Evolutionary conservation across 352 stramenopile genomes (phyloP).

Genomic region (Phytopythium cucurbitacearum): DNA sequence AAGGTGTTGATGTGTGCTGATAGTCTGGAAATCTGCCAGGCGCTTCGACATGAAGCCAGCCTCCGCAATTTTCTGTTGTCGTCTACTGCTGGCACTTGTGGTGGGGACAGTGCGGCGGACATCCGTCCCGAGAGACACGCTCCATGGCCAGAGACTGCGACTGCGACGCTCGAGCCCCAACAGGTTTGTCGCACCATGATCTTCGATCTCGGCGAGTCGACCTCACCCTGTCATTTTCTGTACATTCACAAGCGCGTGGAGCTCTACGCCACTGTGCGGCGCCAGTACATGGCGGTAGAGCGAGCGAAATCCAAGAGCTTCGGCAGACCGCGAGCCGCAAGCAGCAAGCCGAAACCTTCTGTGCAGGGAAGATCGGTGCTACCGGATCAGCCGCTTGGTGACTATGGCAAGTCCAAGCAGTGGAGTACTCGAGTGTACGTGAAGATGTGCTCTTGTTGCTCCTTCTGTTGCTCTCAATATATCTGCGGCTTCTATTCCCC

Average conservation of each 20-base stretch:
- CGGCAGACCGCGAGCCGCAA: background rate
- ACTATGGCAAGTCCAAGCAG: too few species aligned
- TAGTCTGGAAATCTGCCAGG: constrained; percentile 7
- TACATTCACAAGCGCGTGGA: constrained; percentile 27
- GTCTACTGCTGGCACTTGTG: constrained; percentile 5
- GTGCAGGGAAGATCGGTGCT: background rate
- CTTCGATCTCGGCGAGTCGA: too few species aligned
- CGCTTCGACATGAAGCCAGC: constrained; percentile 27
- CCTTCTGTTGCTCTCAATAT: too few species aligned
- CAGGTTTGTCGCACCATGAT: too few species aligned
- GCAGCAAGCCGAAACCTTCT: too few species aligned
- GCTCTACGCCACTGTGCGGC: constrained; percentile 46
- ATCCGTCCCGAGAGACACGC: too few species aligned
- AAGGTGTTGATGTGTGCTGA: background rate
- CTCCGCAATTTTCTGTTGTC: constrained; percentile 35
- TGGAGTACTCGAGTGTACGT: too few species aligned
- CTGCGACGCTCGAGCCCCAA: too few species aligned
- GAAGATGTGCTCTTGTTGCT: too few species aligned
- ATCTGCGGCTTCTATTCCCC: background rate
- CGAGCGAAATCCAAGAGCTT: constrained; percentile 17
- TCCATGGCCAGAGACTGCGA: too few species aligned
- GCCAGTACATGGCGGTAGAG: constrained; percentile 59
- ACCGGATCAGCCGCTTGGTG: too few species aligned
- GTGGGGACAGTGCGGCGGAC: too few species aligned
- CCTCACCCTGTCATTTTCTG: background rate